phyloP scores from a whole-genome alignment of 192 early-diverging fungal species.

The Funneliformis mosseae region DNA sequence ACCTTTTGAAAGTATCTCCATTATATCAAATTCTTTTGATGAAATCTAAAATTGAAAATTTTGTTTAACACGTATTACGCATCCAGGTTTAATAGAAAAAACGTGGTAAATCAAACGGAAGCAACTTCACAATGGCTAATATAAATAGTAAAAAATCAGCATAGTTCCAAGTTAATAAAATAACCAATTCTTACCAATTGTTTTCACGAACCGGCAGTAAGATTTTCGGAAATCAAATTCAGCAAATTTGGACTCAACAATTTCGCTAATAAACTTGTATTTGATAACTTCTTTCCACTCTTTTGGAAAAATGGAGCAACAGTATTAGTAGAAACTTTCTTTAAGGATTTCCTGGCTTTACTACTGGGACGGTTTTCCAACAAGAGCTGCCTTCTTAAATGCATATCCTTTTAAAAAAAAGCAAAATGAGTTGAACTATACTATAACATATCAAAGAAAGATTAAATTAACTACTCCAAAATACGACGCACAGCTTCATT shows the following conservation, averaged over 20 bases:
- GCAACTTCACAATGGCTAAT: constrained; percentile 66
- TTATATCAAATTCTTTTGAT: constrained; percentile 70
- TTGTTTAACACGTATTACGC: constrained; percentile 17
- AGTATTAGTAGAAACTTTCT: constrained; percentile 10
- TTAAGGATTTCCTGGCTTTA: constrained; percentile 34
- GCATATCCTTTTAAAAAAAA: constrained; percentile 22
- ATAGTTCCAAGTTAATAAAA: neutral
- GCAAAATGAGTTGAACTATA: constrained; percentile 1
- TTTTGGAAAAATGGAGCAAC: constrained; percentile 46
- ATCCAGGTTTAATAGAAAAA: constrained; percentile 85
- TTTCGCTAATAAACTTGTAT: constrained; percentile 74
- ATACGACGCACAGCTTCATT: constrained; percentile 6
- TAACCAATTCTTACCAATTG: constrained; percentile 78
- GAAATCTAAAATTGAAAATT: constrained; percentile 50
- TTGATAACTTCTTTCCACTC: constrained; percentile 59
- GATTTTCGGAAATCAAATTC: constrained; percentile 60
- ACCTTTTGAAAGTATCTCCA: constrained; percentile 64
- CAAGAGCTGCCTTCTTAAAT: constrained; percentile 37
- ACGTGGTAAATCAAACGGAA: constrained; percentile 82
- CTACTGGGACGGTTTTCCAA: constrained; percentile 22
- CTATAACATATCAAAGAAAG: neutral
- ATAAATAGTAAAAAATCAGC: neutral
- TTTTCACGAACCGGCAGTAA: constrained; percentile 68
- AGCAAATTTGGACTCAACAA: constrained; percentile 66
- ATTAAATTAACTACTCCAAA: neutral